Evolutionary conservation across 306 rosid species (phyloP).

Genomic region (barrel medic (Medicago truncatula)): DNA sequence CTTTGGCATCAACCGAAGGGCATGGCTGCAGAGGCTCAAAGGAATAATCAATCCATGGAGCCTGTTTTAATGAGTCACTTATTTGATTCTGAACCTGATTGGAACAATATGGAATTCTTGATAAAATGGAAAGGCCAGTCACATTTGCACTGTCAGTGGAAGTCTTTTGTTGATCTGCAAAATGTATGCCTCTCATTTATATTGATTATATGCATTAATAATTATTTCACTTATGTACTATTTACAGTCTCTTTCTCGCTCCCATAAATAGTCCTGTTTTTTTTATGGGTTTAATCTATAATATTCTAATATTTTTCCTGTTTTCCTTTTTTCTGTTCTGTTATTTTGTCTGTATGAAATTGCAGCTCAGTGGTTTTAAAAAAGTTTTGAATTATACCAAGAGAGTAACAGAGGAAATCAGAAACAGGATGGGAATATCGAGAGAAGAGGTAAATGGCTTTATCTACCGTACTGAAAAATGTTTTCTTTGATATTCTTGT

Average conservation of each 20-base stretch:
- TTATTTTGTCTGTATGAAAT: constrained; percentile 45
- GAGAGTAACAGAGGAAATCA: constrained; percentile 83
- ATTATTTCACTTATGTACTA: neutral
- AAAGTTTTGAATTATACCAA: constrained; percentile 93
- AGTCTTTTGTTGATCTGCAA: constrained; percentile 88
- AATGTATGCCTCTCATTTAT: constrained; percentile 60
- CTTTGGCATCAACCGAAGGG: constrained; percentile 99
- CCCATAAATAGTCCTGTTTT: neutral
- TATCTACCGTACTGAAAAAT: neutral
- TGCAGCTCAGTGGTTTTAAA: constrained; percentile 98
- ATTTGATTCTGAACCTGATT: constrained; percentile 84
- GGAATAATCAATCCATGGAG: constrained; percentile 72
- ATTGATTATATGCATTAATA: constrained; percentile 35
- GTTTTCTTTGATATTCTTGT: constrained; percentile 21
- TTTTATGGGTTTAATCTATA: neutral
- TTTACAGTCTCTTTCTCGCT: constrained; percentile 19
- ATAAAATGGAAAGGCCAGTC: constrained; percentile 99
- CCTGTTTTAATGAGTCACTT: constrained; percentile 81
- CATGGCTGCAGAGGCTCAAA: constrained; percentile 80
- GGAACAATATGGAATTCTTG: constrained; percentile 84
- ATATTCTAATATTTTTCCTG: neutral
- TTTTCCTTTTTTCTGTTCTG: constrained; percentile 40
- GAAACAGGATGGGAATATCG: constrained; percentile 73
- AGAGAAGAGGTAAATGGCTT: constrained; percentile 88
- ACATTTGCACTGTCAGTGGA: constrained; percentile 99